These are phyloP conservation scores for Pseudopyricularia cyperi DNA, from an alignment of 2,329 filamentous ascomycete species.

Conservation along the genomic window DNA sequence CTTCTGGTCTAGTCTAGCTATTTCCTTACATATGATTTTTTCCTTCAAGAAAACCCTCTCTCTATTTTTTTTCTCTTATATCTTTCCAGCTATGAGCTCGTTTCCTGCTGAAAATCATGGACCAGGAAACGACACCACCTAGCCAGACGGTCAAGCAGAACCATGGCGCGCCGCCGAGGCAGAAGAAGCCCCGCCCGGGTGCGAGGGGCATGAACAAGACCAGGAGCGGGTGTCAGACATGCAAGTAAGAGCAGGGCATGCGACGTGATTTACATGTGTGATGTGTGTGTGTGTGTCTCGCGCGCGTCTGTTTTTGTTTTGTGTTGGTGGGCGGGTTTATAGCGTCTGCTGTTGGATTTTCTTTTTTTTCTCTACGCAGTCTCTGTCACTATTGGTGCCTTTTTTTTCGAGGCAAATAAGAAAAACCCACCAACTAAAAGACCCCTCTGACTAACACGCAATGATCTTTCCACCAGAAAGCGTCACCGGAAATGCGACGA, in stretches of 20 bases:
- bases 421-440: background rate
- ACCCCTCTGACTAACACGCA: background rate
- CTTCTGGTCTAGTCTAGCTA: no score
- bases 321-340: no score
- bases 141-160: background rate
- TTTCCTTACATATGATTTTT: no score
- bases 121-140: background rate
- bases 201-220: background rate
- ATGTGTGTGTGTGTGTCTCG: background rate
- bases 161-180: background rate
- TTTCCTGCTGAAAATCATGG: no score
- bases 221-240: background rate
- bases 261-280: background rate
- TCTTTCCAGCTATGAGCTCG: constrained; percentile 1
- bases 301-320: background rate
- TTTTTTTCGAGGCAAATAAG: background rate
- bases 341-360: no score
- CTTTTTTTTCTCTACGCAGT: background rate
- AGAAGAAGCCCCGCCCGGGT: background rate
- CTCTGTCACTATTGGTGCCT: background rate
- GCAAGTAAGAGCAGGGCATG: background rate
- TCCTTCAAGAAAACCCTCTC: no score
- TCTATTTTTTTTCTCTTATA: background rate
- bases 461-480: background rate
- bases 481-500: background rate